Percentiles rank a stretch among this genome's conserved stretches.
Conservation (phyloP, 1,284 basidiomycete genomes). For the Papiliotrema laurentii region DNA sequence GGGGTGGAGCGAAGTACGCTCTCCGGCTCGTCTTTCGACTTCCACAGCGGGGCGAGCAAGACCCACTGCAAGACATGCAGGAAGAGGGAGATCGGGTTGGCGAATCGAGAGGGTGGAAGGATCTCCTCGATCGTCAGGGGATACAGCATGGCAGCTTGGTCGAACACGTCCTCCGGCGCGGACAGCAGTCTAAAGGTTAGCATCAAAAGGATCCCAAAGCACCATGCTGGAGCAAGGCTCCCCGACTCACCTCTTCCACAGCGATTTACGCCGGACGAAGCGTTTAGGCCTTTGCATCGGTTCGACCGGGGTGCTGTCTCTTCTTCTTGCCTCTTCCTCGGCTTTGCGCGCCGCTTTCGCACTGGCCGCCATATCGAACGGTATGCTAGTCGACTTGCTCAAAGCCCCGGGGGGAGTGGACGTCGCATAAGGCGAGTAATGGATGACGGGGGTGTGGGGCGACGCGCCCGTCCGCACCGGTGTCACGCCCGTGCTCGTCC, state of each 20-base stretch:
- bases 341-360: conserved; percentile 22
- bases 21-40: conserved; percentile 10
- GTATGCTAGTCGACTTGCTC: conserved; percentile 30
- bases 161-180: conserved; percentile 24
- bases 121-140: conserved; percentile 31
- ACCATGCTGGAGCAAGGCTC: no score
- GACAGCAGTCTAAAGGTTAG: conserved; percentile 19
- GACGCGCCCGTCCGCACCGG: conserved; percentile 9
- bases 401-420: conserved; percentile 32
- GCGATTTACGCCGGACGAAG: conserved; percentile 32
- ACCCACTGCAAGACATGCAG: conserved; percentile 37
- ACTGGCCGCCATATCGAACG: conserved; percentile 41
- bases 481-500: conserved; percentile 7
- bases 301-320: not conserved
- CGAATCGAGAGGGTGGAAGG: conserved; percentile 30
- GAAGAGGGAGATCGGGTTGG: conserved; percentile 34
- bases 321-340: conserved; percentile 11
- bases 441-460: conserved; percentile 22
- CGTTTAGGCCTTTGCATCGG: conserved; percentile 22
- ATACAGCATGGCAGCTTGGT: conserved; percentile 21
- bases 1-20: conserved; percentile 13
- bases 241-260: conserved; percentile 31
- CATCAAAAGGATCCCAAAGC: not conserved
- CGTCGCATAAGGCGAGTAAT: conserved; percentile 35
- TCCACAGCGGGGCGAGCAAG: conserved; percentile 34